phyloP scores from a whole-genome alignment of 2,329 filamentous ascomycete species.

The Aspergillus flavus region DNA sequence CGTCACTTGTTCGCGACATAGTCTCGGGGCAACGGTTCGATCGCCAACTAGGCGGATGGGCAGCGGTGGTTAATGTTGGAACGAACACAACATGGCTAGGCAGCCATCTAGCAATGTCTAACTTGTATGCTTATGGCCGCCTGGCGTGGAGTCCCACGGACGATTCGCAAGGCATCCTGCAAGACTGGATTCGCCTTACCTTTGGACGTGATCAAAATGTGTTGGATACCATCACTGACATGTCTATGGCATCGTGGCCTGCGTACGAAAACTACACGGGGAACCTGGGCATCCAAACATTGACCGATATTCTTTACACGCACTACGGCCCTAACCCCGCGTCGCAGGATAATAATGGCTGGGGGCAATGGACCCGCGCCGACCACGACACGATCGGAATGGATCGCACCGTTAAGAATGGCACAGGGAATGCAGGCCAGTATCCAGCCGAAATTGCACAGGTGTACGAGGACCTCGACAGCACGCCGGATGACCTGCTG shows the following conservation, averaged over 20 bases:
- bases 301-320: conserved; percentile 67
- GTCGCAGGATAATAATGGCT: conserved; percentile 67
- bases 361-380: conserved; percentile 73
- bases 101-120: conserved; percentile 70
- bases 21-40: conserved; percentile 63
- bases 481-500: conserved; percentile 68
- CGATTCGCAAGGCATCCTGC: conserved; percentile 54
- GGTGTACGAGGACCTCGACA: conserved; percentile 61
- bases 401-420: conserved; percentile 70
- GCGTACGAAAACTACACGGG: conserved; percentile 72
- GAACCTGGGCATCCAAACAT: conserved; percentile 69
- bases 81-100: conserved; percentile 69
- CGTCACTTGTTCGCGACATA: conserved; percentile 62
- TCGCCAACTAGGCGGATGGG: conserved; percentile 61
- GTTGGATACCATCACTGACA: conserved; percentile 60
- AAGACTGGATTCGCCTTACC: conserved; percentile 70
- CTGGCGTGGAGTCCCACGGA: conserved; percentile 65
- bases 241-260: conserved; percentile 71
- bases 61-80: conserved; percentile 69
- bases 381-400: conserved; percentile 64
- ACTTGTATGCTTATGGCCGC: conserved; percentile 69
- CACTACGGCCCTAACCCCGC: conserved; percentile 71
- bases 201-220: conserved; percentile 60
- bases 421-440: conserved; percentile 66
- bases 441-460: conserved; percentile 64